phyloP scores from a whole-genome alignment of 1,284 basidiomycete genomes.

The Phellopilus nigrolimitatus region DNA sequence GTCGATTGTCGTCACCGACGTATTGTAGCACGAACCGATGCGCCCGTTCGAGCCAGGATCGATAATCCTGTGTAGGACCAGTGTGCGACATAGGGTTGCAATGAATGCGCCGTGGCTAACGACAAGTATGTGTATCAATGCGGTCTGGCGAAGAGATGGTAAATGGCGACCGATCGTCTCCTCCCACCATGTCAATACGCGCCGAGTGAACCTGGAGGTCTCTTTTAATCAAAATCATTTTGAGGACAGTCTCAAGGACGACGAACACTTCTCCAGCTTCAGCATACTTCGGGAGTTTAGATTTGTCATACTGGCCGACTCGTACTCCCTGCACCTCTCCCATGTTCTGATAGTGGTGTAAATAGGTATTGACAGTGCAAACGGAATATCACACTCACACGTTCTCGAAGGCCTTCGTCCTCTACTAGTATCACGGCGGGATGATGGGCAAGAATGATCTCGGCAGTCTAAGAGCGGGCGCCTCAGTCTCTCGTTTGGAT shows the following conservation, averaged over 20 bases:
- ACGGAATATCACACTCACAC: slow-evolving; percentile 38
- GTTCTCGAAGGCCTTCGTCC: slow-evolving; percentile 51
- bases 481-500: too few species aligned
- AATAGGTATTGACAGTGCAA: neutral
- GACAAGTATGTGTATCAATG: slow-evolving; percentile 45
- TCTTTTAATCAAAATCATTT: neutral
- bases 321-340: slow-evolving; percentile 55
- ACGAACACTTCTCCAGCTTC: slow-evolving; percentile 33
- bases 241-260: neutral
- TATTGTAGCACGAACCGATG: slow-evolving; percentile 47
- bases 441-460: slow-evolving; percentile 53
- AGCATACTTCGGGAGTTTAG: slow-evolving; percentile 28
- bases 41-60: slow-evolving; percentile 37
- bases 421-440: slow-evolving; percentile 39
- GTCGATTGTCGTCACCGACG: slow-evolving; percentile 58
- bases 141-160: slow-evolving; percentile 23
- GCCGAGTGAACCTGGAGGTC: slow-evolving; percentile 32
- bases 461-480: slow-evolving; percentile 62
- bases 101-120: slow-evolving; percentile 67
- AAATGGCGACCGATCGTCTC: slow-evolving; percentile 37
- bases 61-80: slow-evolving; percentile 40
- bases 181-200: slow-evolving; percentile 60
- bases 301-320: slow-evolving; percentile 24
- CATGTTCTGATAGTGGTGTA: slow-evolving; percentile 43
- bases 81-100: slow-evolving; percentile 41